Base-by-base conservation (phyloP, 768 basidiomycete genomes). In the Boletus reticuloceps region DNA sequence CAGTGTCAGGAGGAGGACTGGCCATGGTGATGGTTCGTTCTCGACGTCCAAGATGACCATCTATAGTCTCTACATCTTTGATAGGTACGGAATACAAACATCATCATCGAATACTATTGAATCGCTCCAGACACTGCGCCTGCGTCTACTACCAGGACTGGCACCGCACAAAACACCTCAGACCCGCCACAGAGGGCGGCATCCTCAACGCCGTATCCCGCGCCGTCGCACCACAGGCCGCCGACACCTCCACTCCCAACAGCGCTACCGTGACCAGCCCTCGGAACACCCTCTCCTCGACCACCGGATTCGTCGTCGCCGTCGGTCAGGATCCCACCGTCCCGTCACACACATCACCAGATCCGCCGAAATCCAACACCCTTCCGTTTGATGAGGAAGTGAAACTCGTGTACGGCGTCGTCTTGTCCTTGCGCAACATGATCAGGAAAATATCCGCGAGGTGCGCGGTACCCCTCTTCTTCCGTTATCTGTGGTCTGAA, bases 131-230 rank as follows among this genome's bases (percentile, higher is more conserved):
- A 72, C 92, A 97, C 70, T 94, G 95, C 72, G 82, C 81, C 19
- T 93, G 91, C 66, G 82, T 98, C 44, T 98, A 96, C 75, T 97
- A 98, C 69, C 93, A 97, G 61, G 92, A 96, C 69, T 96, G 93
- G 91, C 88, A 95, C 64, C 84, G 92, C 47, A 85, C 86, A 0
- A 85, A 80, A 50, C 80, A 85, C 32, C 84, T 87, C 31, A 87
- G 84, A 69, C 80, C 82, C 39, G 90, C 94, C 3, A 78, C 79
- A 16, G 82, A 86, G 68, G 86, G 86, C 10, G 84, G 84, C 41
- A 82, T 94, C 51, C 80, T 92, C 37, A 85, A 86, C 14, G 91
- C 85, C 19, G 92, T 97, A 40, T 88, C 90, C 31, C 84, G 86
- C 55, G 81, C 86, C 13, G 80, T 91, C 49, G 77, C 78, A 4